Conservation (phyloP, 2,329 filamentous ascomycete genomes). For the Curvularia verruculosa region DNA sequence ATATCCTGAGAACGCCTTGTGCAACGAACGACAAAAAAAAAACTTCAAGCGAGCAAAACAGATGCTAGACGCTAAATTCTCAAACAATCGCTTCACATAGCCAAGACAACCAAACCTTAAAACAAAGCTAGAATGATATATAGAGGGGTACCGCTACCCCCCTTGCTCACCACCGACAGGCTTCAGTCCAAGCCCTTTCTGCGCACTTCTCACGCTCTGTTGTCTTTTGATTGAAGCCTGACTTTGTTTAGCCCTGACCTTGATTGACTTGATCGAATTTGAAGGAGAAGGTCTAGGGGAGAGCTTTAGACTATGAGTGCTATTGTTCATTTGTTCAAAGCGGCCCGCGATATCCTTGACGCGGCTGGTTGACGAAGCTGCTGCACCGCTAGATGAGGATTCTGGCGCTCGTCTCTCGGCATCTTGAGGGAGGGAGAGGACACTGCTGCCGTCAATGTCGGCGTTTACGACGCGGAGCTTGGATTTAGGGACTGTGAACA, state of each 20-base stretch:
- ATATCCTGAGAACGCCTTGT: too few species aligned
- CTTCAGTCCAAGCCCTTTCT: constrained; percentile 1
- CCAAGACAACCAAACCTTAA: too few species aligned
- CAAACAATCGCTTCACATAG: not conserved
- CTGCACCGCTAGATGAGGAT: not conserved
- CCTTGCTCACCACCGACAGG: constrained; percentile 4
- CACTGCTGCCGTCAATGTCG: constrained; percentile 38
- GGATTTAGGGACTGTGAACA: constrained; percentile 93
- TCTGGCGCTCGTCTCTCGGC: constrained; percentile 8
- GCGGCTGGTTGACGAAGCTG: constrained; percentile 27
- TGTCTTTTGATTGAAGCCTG: constrained; percentile 17
- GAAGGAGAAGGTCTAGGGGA: constrained; percentile 27
- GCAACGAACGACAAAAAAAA: too few species aligned
- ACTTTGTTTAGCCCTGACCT: constrained; percentile 31
- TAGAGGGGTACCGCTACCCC: too few species aligned
- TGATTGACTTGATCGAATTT: constrained; percentile 34
- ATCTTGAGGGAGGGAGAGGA: constrained; percentile 32
- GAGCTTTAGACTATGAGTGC: constrained; percentile 1
- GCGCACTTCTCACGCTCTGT: constrained; percentile 6
- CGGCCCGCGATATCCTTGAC: constrained; percentile 41
- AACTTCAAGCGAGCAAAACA: too few species aligned
- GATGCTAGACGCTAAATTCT: not conserved
- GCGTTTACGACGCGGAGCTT: constrained; percentile 84
- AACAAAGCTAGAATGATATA: too few species aligned
- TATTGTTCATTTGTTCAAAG: constrained; percentile 36